phyloP scores from a whole-genome alignment of 2,329 filamentous ascomycete species.

The Microdochium trichocladiopsis region DNA sequence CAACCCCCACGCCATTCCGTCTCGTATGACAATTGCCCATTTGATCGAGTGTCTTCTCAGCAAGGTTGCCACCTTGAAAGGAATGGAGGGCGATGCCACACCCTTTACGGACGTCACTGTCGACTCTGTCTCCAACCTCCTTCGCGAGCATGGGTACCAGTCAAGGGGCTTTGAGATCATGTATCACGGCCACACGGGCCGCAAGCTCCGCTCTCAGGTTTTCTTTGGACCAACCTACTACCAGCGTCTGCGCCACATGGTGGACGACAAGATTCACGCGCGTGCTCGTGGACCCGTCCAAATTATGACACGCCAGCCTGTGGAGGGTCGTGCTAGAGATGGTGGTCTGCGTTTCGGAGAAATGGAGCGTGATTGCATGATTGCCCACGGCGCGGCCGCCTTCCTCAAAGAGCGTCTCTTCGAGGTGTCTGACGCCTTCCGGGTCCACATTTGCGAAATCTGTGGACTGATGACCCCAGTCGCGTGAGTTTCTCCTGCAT shows the following conservation, averaged over 20 bases:
- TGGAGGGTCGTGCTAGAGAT: constrained; percentile 96
- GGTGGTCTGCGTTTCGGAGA: constrained; percentile 99
- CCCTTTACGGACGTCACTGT: constrained; percentile 98
- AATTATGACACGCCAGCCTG: constrained; percentile 93
- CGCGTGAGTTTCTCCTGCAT: constrained; percentile 61
- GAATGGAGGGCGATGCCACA: constrained; percentile 93
- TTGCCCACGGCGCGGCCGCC: constrained; percentile 93
- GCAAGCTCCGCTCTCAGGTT: constrained; percentile 87
- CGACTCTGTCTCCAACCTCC: constrained; percentile 79
- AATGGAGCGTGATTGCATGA: constrained; percentile 99
- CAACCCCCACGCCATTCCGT: constrained; percentile 98
- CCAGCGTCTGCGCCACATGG: constrained; percentile 97
- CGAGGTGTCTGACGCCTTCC: constrained; percentile 95
- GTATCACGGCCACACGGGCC: constrained; percentile 97
- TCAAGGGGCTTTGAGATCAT: constrained; percentile 96
- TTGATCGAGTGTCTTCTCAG: constrained; percentile 98
- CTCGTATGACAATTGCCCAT: constrained; percentile 99
- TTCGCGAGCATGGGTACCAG: constrained; percentile 88
- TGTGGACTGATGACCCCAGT: constrained; percentile 98
- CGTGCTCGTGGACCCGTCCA: constrained; percentile 93
- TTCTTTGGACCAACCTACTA: constrained; percentile 99
- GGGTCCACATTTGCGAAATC: constrained; percentile 97
- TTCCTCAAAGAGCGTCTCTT: constrained; percentile 98
- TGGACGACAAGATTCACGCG: constrained; percentile 99
- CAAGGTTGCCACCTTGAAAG: constrained; percentile 89